These are phyloP conservation scores for Pleurostoma richardsiae DNA, from an alignment of 2,329 filamentous ascomycete genomes.

Conservation along the genomic window DNA sequence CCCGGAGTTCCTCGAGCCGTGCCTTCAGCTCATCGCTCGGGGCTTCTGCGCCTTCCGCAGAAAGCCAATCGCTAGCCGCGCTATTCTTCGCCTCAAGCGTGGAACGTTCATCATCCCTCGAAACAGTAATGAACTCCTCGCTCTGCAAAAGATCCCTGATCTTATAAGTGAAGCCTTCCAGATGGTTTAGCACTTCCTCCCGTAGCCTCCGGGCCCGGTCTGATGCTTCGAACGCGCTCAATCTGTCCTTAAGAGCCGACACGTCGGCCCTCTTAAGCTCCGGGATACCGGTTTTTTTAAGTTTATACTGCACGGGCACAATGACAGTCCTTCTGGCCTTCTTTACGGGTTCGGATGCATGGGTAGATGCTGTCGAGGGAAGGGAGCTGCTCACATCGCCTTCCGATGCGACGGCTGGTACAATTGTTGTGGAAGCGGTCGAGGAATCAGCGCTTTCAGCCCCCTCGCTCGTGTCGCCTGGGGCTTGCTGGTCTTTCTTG, in stretches of 20 bases:
- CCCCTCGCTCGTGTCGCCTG: slow-evolving; percentile 45
- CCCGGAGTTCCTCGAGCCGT: slow-evolving; percentile 71
- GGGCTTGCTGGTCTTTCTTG: slow-evolving; percentile 79
- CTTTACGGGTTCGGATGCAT: slow-evolving; percentile 43
- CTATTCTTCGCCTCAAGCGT: slow-evolving; percentile 64
- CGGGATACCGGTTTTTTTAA: slow-evolving; percentile 46
- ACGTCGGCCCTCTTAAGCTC: slow-evolving; percentile 43
- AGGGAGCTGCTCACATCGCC: slow-evolving; percentile 21
- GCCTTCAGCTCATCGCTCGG: slow-evolving; percentile 68
- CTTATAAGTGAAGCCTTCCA: slow-evolving; percentile 92
- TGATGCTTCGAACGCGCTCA: slow-evolving; percentile 80
- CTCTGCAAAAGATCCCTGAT: slow-evolving; percentile 77
- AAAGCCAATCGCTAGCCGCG: slow-evolving; percentile 82
- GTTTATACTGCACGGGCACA: slow-evolving; percentile 44
- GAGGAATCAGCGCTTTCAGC: slow-evolving; percentile 22
- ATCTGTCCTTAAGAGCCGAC: slow-evolving; percentile 57
- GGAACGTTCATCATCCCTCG: slow-evolving; percentile 63
- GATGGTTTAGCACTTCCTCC: slow-evolving; percentile 84
- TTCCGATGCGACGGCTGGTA: slow-evolving; percentile 36
- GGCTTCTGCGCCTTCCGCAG: slow-evolving; percentile 76
- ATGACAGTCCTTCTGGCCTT: slow-evolving; percentile 55
- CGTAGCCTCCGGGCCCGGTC: slow-evolving; percentile 71
- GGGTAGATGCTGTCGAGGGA: slow-evolving; percentile 26
- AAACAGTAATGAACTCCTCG: slow-evolving; percentile 65
- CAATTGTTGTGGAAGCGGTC: slow-evolving; percentile 33